phyloP scores from a whole-genome alignment of 2,329 filamentous ascomycete species.

The Claviceps sp. region DNA sequence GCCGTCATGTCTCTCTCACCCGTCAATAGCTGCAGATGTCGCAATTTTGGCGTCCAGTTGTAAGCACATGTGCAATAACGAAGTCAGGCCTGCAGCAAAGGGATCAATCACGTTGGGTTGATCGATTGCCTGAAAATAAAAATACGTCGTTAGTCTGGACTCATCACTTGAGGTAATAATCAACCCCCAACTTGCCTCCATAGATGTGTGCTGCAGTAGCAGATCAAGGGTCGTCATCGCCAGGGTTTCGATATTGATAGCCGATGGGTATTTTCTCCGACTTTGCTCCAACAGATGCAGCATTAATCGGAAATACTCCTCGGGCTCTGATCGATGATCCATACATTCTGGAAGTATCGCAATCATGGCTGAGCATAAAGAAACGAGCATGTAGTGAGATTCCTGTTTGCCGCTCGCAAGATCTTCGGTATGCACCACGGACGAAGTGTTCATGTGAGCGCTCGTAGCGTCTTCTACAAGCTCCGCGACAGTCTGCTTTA shows the following conservation, averaged over 20 bases:
- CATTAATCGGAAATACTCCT: slow-evolving; percentile 32
- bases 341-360: slow-evolving; percentile 21
- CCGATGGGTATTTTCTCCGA: slow-evolving; percentile 10
- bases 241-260: slow-evolving; percentile 18
- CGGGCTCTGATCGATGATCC: slow-evolving; percentile 21
- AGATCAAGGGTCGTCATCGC: slow-evolving; percentile 17
- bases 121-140: slow-evolving; percentile 14
- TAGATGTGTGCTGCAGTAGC: slow-evolving; percentile 26
- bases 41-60: slow-evolving; percentile 15
- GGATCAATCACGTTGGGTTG: slow-evolving; percentile 15
- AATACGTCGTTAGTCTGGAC: background rate
- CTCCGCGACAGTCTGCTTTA: slow-evolving; percentile 19
- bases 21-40: slow-evolving; percentile 13
- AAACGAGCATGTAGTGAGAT: slow-evolving; percentile 9
- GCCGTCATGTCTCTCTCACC: slow-evolving; percentile 11
- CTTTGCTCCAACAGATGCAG: slow-evolving; percentile 4
- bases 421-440: background rate
- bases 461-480: slow-evolving; percentile 19
- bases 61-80: slow-evolving; percentile 18
- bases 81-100: slow-evolving; percentile 17
- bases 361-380: slow-evolving; percentile 20
- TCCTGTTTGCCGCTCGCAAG: background rate
- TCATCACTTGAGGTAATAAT: slow-evolving; percentile 1
- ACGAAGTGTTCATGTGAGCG: slow-evolving; percentile 5
- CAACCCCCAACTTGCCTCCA: slow-evolving; percentile 21